Evolutionary conservation across 495 filamentous ascomycete genomes (phyloP), one percentile per base, ranked within the genome.

Genomic region (Podospora sp.): DNA sequence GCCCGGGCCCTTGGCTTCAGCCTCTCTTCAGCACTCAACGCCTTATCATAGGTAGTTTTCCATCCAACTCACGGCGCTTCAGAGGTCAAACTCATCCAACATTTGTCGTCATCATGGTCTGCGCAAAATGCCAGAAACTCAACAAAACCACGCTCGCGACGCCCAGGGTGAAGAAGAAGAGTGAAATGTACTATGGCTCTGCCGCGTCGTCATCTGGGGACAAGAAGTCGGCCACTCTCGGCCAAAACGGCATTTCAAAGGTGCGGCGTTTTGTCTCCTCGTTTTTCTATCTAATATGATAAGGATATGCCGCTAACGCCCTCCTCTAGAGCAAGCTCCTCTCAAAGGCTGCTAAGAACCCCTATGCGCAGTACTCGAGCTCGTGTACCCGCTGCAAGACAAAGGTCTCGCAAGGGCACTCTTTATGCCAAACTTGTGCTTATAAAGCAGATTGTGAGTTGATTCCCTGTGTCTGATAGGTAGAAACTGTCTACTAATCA

Each of bases 161-260:
- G 0, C 89, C 89, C 0, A 83, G 82, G 35, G 89, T 91, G 69
- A 90, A 91, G 75, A 87, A 85, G 75, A 90, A 89, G 78, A 86
- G 77, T 73, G 89, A 91, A 46, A 86, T 91, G 82, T 91, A 91
- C 80, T 85, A 88, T 72, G 89, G 89, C 60, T 90, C 88, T 0
- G 78, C 87, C 1, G 81, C 82, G 27, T 79, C 74, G 2, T 76
- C 77, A 8, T 68, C 71, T 20, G 72, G 66, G 51, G 73, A 70
- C 0, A 83, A 79, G 65, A 77, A 75, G 46, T 79, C 80, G 29
- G 84, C 85, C 60, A 86, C 87, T 1, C 65, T 84, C n/a, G 87
- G 86, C 14, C 81, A 82, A 25, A 83, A 81, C 36, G 83, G 84
- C 40, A 79, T 86, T 53, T 80, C 81, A 55, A 89, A 88, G 74